phyloP scores from a whole-genome alignment of 192 early-diverging fungal species.

The Linnemannia exigua region DNA sequence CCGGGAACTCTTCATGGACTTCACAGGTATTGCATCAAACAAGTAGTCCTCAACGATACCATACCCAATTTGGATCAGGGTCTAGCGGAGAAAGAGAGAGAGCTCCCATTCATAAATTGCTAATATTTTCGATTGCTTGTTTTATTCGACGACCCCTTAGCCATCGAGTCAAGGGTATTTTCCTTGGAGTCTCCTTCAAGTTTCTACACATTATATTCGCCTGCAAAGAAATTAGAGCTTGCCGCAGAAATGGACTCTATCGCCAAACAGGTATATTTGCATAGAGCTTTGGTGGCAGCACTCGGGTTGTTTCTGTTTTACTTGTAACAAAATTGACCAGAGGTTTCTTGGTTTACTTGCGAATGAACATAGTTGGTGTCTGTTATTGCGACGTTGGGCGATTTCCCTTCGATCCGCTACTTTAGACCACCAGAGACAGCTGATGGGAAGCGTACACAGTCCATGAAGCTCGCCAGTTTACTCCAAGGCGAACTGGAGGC shows the following conservation, averaged over 20 bases:
- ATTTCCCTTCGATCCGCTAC: slow-evolving; percentile 94
- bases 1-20: slow-evolving; percentile 87
- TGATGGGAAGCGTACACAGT: slow-evolving; percentile 74
- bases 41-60: not conserved
- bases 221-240: slow-evolving; percentile 56
- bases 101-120: slow-evolving; percentile 4
- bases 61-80: not conserved
- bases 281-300: not conserved
- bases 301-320: too few species aligned
- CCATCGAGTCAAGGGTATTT: slow-evolving; percentile 75
- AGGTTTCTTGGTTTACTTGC: not conserved
- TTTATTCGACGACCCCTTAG: slow-evolving; percentile 36
- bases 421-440: slow-evolving; percentile 83
- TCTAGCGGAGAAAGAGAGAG: not conserved
- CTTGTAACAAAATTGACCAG: not conserved
- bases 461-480: slow-evolving; percentile 83
- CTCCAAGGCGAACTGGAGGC: slow-evolving; percentile 91
- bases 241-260: slow-evolving; percentile 63
- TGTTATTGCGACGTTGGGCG: slow-evolving; percentile 88
- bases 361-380: slow-evolving; percentile 77
- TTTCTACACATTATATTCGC: slow-evolving; percentile 76
- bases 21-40: slow-evolving; percentile 68
- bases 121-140: not conserved
- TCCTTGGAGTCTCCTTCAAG: slow-evolving; percentile 79
- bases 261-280: slow-evolving; percentile 65